These are phyloP conservation scores for Boletus sp. DNA, from an alignment of 768 basidiomycete genomes.

Conservation along the genomic window DNA sequence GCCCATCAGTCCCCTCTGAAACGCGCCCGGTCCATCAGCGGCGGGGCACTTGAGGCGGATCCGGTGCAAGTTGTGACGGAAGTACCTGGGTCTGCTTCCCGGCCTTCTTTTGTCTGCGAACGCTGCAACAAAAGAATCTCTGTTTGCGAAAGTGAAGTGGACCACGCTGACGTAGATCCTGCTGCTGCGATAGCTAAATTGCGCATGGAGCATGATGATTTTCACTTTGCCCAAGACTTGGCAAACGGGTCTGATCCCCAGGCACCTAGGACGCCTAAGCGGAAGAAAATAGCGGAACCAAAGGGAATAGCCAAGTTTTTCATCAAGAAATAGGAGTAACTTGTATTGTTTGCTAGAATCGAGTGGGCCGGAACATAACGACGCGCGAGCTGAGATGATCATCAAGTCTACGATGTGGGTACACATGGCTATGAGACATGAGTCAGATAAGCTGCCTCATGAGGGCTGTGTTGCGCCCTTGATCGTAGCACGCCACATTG, in stretches of 20 bases:
- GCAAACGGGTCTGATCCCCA: constrained; percentile 40
- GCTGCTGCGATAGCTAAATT: constrained; percentile 41
- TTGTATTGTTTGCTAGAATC: background rate
- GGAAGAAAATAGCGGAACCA: constrained; percentile 29
- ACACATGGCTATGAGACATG: background rate
- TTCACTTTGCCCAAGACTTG: constrained; percentile 82
- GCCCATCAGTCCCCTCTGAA: constrained; percentile 32
- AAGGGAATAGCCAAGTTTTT: constrained; percentile 52
- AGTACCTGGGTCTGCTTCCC: background rate
- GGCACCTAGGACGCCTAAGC: constrained; percentile 24
- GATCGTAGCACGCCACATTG: constrained; percentile 15
- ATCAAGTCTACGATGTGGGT: background rate
- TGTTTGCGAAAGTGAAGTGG: constrained; percentile 25
- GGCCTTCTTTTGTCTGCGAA: constrained; percentile 51
- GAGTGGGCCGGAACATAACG: background rate
- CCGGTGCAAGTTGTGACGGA: background rate
- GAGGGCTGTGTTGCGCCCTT: constrained; percentile 11
- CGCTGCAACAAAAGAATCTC: constrained; percentile 53
- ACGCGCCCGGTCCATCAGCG: constrained; percentile 37
- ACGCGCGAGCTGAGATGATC: background rate
- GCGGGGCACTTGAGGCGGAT: constrained; percentile 1
- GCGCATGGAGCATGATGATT: constrained; percentile 80
- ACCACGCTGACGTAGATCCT: constrained; percentile 24
- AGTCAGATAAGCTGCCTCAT: background rate
- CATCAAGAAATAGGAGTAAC: constrained; percentile 27